phyloP scores from a whole-genome alignment of 805 yeast species.

The Starmerella geochares region DNA sequence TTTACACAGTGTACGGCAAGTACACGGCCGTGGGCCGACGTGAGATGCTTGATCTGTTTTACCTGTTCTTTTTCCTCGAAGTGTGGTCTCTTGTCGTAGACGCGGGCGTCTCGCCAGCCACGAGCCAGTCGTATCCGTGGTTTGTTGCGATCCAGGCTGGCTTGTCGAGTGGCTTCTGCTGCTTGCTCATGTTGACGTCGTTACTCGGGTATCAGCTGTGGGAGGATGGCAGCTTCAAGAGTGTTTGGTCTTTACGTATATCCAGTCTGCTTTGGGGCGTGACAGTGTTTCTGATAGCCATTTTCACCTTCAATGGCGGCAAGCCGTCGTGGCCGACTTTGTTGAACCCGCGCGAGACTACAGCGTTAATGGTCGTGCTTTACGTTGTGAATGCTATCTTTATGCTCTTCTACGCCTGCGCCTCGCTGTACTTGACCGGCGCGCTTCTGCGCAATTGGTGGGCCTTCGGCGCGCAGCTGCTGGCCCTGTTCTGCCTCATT shows the following conservation, averaged over 20 bases:
- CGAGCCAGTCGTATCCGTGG: conserved; percentile 61
- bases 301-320: conserved; percentile 55
- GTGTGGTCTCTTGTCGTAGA: conserved; percentile 69
- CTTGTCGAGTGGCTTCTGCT: conserved; percentile 58
- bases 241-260: conserved; percentile 49
- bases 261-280: conserved; percentile 50
- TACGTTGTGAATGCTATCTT: conserved; percentile 64
- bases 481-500: conserved; percentile 63
- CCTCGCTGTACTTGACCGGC: conserved; percentile 59
- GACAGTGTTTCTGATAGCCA: conserved; percentile 53
- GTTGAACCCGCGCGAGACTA: conserved; percentile 46
- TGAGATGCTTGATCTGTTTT: conserved; percentile 70
- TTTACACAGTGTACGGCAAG: conserved; percentile 68
- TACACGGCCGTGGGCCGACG: conserved; percentile 91
- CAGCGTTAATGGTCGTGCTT: conserved; percentile 57
- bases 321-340: conserved; percentile 38
- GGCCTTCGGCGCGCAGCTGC: conserved; percentile 76
- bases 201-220: conserved; percentile 77
- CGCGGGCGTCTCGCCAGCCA: conserved; percentile 87
- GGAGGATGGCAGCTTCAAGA: conserved; percentile 78
- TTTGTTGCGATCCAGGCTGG: conserved; percentile 78
- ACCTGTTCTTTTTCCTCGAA: conserved; percentile 46
- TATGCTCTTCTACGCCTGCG: conserved; percentile 49
- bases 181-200: conserved; percentile 62
- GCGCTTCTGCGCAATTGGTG: conserved; percentile 65